Evolutionary conservation across 305 asterid genomes (phyloP).

Genomic region (Rubia occidens): DNA sequence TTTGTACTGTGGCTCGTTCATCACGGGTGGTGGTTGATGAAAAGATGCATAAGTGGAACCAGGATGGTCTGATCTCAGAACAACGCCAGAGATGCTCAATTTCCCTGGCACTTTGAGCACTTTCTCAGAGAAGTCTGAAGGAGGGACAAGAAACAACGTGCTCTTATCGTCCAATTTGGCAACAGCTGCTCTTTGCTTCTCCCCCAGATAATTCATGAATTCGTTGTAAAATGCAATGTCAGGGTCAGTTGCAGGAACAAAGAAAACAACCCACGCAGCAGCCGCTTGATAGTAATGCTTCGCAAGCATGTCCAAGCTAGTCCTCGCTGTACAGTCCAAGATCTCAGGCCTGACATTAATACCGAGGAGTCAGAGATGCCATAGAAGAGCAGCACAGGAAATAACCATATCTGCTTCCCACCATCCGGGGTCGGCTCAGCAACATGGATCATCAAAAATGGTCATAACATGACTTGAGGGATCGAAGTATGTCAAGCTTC

Average conservation of each 20-base stretch:
- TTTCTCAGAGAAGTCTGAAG: slow-evolving; percentile 84
- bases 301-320: slow-evolving; percentile 84
- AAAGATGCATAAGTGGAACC: slow-evolving; percentile 38
- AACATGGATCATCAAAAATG: background rate
- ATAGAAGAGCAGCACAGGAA: background rate
- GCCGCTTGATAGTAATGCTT: slow-evolving; percentile 85
- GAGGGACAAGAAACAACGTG: slow-evolving; percentile 92
- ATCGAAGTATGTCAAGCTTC: background rate
- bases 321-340: slow-evolving; percentile 90
- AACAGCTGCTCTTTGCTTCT: slow-evolving; percentile 87
- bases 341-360: slow-evolving; percentile 60
- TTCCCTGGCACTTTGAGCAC: slow-evolving; percentile 86
- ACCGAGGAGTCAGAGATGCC: slow-evolving; percentile 15
- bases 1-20: slow-evolving; percentile 20
- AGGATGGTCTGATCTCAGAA: slow-evolving; percentile 53
- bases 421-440: too few relatives aligned
- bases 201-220: slow-evolving; percentile 80
- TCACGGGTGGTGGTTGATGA: slow-evolving; percentile 28
- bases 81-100: slow-evolving; percentile 83
- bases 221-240: slow-evolving; percentile 78
- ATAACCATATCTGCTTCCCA: too few relatives aligned
- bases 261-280: slow-evolving; percentile 76
- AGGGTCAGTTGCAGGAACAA: slow-evolving; percentile 76
- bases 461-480: background rate
- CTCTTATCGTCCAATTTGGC: slow-evolving; percentile 67